Evolutionary conservation across 192 early-diverging fungal genomes (phyloP), one percentile per base, ranked within the genome.

Genomic region (Linnemannia schmuckeri): DNA sequence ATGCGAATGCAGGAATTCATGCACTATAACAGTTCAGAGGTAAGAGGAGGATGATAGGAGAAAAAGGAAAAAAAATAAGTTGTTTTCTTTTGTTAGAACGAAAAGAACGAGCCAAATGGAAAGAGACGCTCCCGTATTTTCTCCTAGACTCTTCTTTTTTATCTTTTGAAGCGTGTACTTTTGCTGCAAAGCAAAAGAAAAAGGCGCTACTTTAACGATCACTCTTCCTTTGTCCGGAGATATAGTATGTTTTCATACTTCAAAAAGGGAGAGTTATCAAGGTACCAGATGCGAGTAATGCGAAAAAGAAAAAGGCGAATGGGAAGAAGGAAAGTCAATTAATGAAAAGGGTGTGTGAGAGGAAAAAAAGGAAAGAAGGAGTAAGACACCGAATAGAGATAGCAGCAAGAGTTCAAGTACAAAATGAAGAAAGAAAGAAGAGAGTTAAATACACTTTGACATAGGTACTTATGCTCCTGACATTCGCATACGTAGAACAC

Each of bases 21-120:
- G 61, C 61, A 66, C 61, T 66, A 66, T 30, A 66, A 35, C 30
- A 66, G 61, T 69, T 61, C 63, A 49, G 69, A 63, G 63, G 76
- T 44, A 22, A 69, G 40, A 12, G 4, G n/a, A 41, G 38, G n/a
- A 35, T 20, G 22, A 2, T 40, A 57, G 24, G 41, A 44, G 52
- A 6, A 54, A 63, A 77, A 9, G 42, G 13, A 41, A 24, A 22
- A 27, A 44, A 61, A 6, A 52, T 8, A 20, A 35, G 38, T 40
- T 38, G 12, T 46, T 68, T 33, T 47, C n/a, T 54, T 71, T 70
- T 55, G 6, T 41, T 1, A 71, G 38, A 12, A 33, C 3, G 49
- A 18, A 52, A 52, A 20, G 15, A 52, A 52, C 17, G 18, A 27
- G n/a, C 24, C n/a, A n/a, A 66, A 66, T 1, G 27, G 61, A 66